Conservation (phyloP, 2,329 filamentous ascomycete species). For the Talaromyces verruculosus region DNA sequence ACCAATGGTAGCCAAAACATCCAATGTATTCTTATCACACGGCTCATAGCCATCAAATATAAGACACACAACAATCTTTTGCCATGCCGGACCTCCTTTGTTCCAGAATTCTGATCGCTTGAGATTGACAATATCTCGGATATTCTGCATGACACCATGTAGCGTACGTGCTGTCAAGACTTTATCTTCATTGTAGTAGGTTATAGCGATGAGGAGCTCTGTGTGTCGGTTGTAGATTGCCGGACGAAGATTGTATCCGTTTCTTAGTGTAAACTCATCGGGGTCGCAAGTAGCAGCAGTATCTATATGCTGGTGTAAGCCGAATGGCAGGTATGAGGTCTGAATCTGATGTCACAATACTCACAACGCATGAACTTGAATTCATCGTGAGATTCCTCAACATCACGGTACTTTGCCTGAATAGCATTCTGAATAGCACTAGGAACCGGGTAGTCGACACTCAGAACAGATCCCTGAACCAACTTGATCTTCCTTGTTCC, state of each 20-base stretch:
- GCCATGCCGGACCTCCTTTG: constrained; percentile 97
- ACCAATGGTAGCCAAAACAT: constrained; percentile 90
- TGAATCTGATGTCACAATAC: constrained; percentile 27
- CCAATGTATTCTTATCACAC: constrained; percentile 91
- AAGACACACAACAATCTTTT: constrained; percentile 96
- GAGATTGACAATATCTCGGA: constrained; percentile 95
- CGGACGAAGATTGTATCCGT: constrained; percentile 95
- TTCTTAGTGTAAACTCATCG: constrained; percentile 97
- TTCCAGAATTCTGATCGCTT: constrained; percentile 99
- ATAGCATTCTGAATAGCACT: constrained; percentile 97
- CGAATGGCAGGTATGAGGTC: neutral
- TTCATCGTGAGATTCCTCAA: constrained; percentile 77
- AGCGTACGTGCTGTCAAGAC: constrained; percentile 84
- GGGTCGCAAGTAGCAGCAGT: constrained; percentile 98
- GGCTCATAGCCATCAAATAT: constrained; percentile 98
- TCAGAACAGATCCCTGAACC: constrained; percentile 92
- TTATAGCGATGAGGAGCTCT: constrained; percentile 94
- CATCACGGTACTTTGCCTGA: constrained; percentile 87
- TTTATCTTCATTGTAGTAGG: constrained; percentile 99
- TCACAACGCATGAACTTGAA: constrained; percentile 69
- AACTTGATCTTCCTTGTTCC: constrained; percentile 97
- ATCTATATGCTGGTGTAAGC: constrained; percentile 49
- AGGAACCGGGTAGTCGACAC: constrained; percentile 94
- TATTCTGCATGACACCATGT: constrained; percentile 98
- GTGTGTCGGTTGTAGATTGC: constrained; percentile 99